phyloP scores from a whole-genome alignment of 495 filamentous ascomycete genomes.

The Podospora sp. region DNA sequence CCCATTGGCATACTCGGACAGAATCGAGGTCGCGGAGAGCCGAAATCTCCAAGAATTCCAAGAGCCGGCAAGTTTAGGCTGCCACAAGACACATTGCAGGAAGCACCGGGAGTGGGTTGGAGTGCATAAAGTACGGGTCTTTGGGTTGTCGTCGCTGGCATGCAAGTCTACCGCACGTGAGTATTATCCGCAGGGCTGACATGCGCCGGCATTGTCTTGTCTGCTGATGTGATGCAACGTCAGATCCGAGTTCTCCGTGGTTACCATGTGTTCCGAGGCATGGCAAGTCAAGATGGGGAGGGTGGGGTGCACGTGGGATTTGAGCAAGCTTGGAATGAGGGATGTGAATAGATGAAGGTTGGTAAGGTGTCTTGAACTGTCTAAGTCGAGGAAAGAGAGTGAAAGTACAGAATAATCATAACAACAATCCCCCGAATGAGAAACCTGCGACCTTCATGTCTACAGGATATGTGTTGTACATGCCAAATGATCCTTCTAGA shows the following conservation, averaged over 20 bases:
- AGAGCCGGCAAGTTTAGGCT: background rate
- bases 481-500: background rate
- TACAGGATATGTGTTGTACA: background rate
- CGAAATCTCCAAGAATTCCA: background rate
- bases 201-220: background rate
- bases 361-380: background rate
- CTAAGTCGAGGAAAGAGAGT: background rate
- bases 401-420: background rate
- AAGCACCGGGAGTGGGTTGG: background rate
- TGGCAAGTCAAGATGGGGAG: background rate
- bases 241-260: background rate
- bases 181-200: too few species aligned
- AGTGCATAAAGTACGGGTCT: too few species aligned
- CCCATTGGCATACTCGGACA: background rate
- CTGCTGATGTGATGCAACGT: background rate
- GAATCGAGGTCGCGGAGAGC: background rate
- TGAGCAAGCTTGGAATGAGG: too few species aligned
- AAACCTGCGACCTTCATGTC: background rate
- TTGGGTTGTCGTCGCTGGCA: too few species aligned
- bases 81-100: background rate
- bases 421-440: background rate
- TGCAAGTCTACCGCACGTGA: too few species aligned
- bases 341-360: background rate
- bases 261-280: too few species aligned
- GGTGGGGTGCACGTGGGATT: background rate